Evolutionary conservation across 805 yeast genomes (phyloP), one percentile per base, ranked within the genome.

Genomic region (Wickerhamomyces pijperi): DNA sequence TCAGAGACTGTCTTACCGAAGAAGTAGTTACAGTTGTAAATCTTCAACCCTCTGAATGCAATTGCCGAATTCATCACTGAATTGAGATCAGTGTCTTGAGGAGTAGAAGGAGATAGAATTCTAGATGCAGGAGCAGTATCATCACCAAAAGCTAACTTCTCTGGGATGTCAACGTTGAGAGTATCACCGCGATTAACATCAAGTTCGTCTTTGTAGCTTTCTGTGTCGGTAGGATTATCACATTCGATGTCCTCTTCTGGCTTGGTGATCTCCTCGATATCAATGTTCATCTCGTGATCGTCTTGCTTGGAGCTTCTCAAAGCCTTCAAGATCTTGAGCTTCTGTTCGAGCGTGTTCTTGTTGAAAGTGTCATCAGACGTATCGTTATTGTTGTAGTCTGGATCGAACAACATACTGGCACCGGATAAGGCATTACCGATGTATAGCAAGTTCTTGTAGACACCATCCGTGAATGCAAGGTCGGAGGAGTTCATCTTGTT

Each of bases 371-470:
- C 39, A 4, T 45, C 48, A 5, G 37, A 3, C 6, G 43, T 34
- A 6, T 46, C 49, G 12, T 31, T 17, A 23, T 44, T 62, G 35
- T 66, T 67, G 47, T 66, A 81, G 13, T 78, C 75, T 0, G 94
- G 84, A 53, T 86, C 95, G 49, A 83, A 74, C 29, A 87, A 60
- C 34, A 71, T 66, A 28, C 94, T 72, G 8, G 76, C 62, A 19
- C 96, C 95, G 33, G 88, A 74, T 4, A 81, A 46, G 0, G 76
- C 61, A 42, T 77, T 75, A 0, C 82, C 68, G 36, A 83, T 53
- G 37, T 74, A 76, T 9, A 76, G 60, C 20, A 82, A 60, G 47
- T 72, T 68, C 44, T 69, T 71, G 19, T 74, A 64, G 15, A 84
- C 53, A 2, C 64, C 70, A 46, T 83, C 90, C 2, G 74, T 56